Evolutionary conservation across 139 green algal genomes (phyloP), one percentile per base, ranked within the genome.

Genomic region (Auxenochlorella protothecoides): DNA sequence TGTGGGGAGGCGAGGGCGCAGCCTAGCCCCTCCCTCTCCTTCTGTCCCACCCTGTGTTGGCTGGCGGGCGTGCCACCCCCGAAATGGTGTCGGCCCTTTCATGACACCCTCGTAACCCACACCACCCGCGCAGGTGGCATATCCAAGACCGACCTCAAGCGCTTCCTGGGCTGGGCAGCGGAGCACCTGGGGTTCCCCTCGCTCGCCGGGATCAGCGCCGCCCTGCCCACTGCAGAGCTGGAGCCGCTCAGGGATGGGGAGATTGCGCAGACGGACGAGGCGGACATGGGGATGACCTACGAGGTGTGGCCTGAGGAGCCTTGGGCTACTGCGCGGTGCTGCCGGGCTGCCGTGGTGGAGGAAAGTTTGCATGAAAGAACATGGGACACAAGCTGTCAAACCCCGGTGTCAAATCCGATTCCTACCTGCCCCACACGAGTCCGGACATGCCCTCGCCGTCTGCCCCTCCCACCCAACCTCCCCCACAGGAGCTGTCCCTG

Each of bases 281-380:
- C 75, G 3, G 93, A 98, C 79, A 98, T 98, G 93, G 92, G 92
- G 9, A 94, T 96, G 87, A 94, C 86, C 2, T 97, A 98, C 71
- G 89, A 91, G 56, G 85, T 78, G 63, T 8, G 51, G 27, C 27
- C 27, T 44, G 27, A 44, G 27, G 27, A 44, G 27, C 27, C 27
- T 44, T 44, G 27, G 27, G 27, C 27, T 44, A 44, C 27, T 44
- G 27, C 27, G 27, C 27, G 27, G 27, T 44, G 27, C 27, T 44
- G 27, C 27, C 27, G 27, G 27, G 27, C 27, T 44, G 27, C 27
- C 27, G 1, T 44, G 27, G 27, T 44, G 27, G 27, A 44, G 27
- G 27, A 44, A 44, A 44, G 27, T 44, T 44, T 44, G 27, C 27
- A 44, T 44, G 27, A 1, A 44, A 44, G 27, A 44, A 44, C 27